Evolutionary conservation across 1,139 yeast species (phyloP).

Genomic region (Kazachstania sp.): DNA sequence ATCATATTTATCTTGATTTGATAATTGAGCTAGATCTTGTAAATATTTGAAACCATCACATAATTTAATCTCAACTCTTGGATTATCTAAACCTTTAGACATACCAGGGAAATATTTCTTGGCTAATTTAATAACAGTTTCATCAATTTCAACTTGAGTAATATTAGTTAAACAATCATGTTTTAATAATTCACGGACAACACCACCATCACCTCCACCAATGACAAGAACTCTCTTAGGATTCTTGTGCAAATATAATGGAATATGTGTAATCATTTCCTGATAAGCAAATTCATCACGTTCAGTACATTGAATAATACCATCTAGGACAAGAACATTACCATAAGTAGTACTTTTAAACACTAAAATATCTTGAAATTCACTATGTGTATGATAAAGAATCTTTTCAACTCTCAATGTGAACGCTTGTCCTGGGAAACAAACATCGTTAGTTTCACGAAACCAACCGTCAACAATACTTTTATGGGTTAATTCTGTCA

Average conservation of each 20-base stretch:
- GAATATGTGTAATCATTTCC: slow-evolving; percentile 89
- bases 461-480: slow-evolving; percentile 73
- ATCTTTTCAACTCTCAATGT: slow-evolving; percentile 72
- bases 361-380: slow-evolving; percentile 81
- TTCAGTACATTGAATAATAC: slow-evolving; percentile 86
- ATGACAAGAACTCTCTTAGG: slow-evolving; percentile 77
- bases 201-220: slow-evolving; percentile 98
- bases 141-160: slow-evolving; percentile 86
- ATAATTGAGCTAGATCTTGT: slow-evolving; percentile 34
- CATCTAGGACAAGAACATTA: slow-evolving; percentile 83
- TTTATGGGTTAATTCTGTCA: slow-evolving; percentile 9
- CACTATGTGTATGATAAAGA: slow-evolving; percentile 65
- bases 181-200: slow-evolving; percentile 82
- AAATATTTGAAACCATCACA: slow-evolving; percentile 87
- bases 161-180: slow-evolving; percentile 63
- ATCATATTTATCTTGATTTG: slow-evolving; percentile 49
- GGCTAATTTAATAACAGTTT: slow-evolving; percentile 68
- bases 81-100: slow-evolving; percentile 65
- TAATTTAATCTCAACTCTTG: slow-evolving; percentile 62
- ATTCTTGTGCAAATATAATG: slow-evolving; percentile 75
- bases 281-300: slow-evolving; percentile 92
- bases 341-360: slow-evolving; percentile 82
- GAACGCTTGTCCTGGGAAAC: slow-evolving; percentile 97
- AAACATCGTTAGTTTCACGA: slow-evolving; percentile 73
- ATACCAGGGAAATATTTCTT: slow-evolving; percentile 70